These are phyloP conservation scores for Scutellaria barbata DNA, from an alignment of 257 asterid genomes.

Conservation along the genomic window DNA sequence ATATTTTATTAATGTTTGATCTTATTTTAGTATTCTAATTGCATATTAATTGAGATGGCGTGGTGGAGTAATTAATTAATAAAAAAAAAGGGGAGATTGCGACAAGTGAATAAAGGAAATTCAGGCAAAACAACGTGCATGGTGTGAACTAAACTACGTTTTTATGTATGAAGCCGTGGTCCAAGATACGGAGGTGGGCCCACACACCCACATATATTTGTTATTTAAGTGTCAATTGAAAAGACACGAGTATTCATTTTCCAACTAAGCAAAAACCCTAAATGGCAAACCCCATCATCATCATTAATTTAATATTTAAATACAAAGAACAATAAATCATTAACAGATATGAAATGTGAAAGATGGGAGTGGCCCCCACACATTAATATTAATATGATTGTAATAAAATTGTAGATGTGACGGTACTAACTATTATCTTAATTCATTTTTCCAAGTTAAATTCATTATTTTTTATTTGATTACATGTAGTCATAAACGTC, in stretches of 20 bases:
- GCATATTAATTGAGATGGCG: not conserved
- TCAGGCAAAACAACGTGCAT: constrained; percentile 37
- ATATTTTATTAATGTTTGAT: not conserved
- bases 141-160: constrained; percentile 31
- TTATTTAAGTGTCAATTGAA: constrained; percentile 29
- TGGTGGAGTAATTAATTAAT: constrained; percentile 8
- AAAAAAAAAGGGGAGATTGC: not conserved
- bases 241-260: constrained; percentile 16
- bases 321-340: not conserved
- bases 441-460: too few species aligned
- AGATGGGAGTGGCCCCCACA: constrained; percentile 35
- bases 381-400: not conserved
- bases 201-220: constrained; percentile 19
- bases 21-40: not conserved
- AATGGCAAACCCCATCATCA: constrained; percentile 26
- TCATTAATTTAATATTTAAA: not conserved
- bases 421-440: constrained; percentile 16
- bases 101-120: constrained; percentile 28
- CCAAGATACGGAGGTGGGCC: constrained; percentile 37
- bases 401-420: constrained; percentile 23
- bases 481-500: too few species aligned
- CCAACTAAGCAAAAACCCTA: constrained; percentile 29
- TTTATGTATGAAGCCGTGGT: constrained; percentile 30
- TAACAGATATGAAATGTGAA: constrained; percentile 18
- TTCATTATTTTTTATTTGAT: too few species aligned